Evolutionary conservation across 1,139 yeast species (phyloP), one percentile per base, ranked within the genome.

Genomic region (Pneumocystis carinii): DNA sequence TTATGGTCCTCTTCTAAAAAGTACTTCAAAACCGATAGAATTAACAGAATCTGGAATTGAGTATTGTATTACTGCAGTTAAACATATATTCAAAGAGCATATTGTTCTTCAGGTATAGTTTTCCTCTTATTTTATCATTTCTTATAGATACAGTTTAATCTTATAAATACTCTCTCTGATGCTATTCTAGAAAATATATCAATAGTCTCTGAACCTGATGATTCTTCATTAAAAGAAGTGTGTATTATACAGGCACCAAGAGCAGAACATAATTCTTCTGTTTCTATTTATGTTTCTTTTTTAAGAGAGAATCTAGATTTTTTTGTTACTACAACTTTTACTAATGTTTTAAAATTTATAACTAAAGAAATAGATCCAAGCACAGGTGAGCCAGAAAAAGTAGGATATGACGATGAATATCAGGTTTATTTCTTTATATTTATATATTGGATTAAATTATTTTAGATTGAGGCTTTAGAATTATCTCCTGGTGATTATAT

Each of bases 11-110:
- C 78, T 90, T 68, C 78, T 90, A 68, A 89, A 87, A 75, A 82
- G 92, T 10, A 85, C 95, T 1, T 38, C 59, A 19, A 74, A 77
- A 61, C 80, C 83, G 63, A 77, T 83, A 64, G 83, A 86, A 69
- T 82, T 92, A 71, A 90, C 98, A 41, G 98, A 92, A 73, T 81
- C 83, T 67, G 98, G 90, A 73, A 90, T 95, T 68, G 99, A 92
- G 75, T 90, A 90, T 73, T 92, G 89, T 62, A 96, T 94, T 63
- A 81, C 81, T 63, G 92, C 87, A 42, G 80, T 87, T 64, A 90
- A 88, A 74, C 97, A 90, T 74, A 77, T 90, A 66, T 92, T 87
- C 75, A 76, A 82, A 63, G 81, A 82, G 57, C 87, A 89, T 73
- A 77, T 90, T 72, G 94, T 92, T 39, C 77, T 92, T 68, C 67